These are phyloP conservation scores for Backusella circina DNA, from an alignment of 192 early-diverging fungal species.

Conservation along the genomic window DNA sequence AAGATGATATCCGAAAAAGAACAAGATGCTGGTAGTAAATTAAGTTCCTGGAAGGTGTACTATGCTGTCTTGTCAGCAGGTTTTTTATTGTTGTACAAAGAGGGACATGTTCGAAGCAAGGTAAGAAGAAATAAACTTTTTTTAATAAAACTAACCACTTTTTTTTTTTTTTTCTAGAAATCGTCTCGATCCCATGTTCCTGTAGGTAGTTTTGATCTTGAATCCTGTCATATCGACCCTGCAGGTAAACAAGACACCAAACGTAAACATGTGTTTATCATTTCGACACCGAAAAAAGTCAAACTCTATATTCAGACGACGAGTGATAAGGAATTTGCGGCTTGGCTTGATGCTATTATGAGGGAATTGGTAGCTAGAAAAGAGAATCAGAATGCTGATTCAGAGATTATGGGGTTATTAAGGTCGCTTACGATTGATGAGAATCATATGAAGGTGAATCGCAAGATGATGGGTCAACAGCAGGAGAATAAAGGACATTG, in stretches of 20 bases:
- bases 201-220: slow-evolving; percentile 35
- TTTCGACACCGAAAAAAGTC: slow-evolving; percentile 25
- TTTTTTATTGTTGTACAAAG: slow-evolving; percentile 30
- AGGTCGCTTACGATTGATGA: slow-evolving; percentile 13
- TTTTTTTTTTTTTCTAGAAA: too few relatives aligned
- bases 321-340: slow-evolving; percentile 28
- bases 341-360: slow-evolving; percentile 39
- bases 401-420: slow-evolving; percentile 22
- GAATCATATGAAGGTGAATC: slow-evolving; percentile 31
- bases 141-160: background rate
- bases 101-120: slow-evolving; percentile 24
- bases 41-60: slow-evolving; percentile 36
- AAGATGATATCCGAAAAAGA: slow-evolving; percentile 39
- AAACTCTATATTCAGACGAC: slow-evolving; percentile 29
- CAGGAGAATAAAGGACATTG: background rate
- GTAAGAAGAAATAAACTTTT: slow-evolving; percentile 12
- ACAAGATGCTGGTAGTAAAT: slow-evolving; percentile 18
- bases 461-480: slow-evolving; percentile 3
- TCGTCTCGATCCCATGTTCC: slow-evolving; percentile 22
- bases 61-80: slow-evolving; percentile 44
- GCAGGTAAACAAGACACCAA: slow-evolving; percentile 32
- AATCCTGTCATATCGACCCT: slow-evolving; percentile 33
- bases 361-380: slow-evolving; percentile 32
- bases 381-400: slow-evolving; percentile 18
- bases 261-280: slow-evolving; percentile 30